phyloP scores from a whole-genome alignment of 1,284 basidiomycete species.

The Tilletiopsis washingtonensis region DNA sequence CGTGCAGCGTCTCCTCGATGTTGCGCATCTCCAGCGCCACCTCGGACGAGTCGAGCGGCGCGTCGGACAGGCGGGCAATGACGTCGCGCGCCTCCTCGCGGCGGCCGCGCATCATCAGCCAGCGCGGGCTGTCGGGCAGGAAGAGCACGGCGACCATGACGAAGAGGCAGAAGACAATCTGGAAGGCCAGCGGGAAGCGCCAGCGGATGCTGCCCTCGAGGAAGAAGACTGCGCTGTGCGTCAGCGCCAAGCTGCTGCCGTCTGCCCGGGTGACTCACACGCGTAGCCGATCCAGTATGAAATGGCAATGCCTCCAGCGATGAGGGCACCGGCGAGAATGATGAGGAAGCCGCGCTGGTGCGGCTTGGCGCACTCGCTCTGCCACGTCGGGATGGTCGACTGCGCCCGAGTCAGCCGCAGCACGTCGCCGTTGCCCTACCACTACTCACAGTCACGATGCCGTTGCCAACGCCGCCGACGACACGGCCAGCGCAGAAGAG shows the following conservation, averaged over 20 bases:
- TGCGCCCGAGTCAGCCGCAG: too few species aligned
- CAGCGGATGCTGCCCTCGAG: conserved; percentile 2
- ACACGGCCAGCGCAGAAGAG: conserved; percentile 2
- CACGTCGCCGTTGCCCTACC: too few species aligned
- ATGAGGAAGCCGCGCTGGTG: conserved; percentile 44
- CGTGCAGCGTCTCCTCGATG: conserved; percentile 2
- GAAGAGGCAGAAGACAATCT: conserved; percentile 6
- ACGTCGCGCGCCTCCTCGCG: conserved; percentile 3
- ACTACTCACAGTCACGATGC: conserved; percentile 1
- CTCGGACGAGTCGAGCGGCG: background rate
- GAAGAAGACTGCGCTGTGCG: background rate
- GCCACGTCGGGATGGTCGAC: conserved; percentile 46
- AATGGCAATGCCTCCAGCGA: conserved; percentile 16
- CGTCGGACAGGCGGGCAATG: conserved; percentile 2
- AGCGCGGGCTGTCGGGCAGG: conserved; percentile 12
- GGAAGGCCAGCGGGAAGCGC: conserved; percentile 9
- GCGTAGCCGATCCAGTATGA: conserved; percentile 30
- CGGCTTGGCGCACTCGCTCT: conserved; percentile 40
- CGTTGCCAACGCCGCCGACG: conserved; percentile 4
- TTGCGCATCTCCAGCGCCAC: background rate
- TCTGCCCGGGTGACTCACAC: too few species aligned
- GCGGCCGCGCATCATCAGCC: conserved; percentile 8
- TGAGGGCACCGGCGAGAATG: conserved; percentile 44
- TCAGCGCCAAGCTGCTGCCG: background rate
- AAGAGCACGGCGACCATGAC: conserved; percentile 8